Conservation (phyloP, 2,329 filamentous ascomycete species). For the Neospermospora avenae region DNA sequence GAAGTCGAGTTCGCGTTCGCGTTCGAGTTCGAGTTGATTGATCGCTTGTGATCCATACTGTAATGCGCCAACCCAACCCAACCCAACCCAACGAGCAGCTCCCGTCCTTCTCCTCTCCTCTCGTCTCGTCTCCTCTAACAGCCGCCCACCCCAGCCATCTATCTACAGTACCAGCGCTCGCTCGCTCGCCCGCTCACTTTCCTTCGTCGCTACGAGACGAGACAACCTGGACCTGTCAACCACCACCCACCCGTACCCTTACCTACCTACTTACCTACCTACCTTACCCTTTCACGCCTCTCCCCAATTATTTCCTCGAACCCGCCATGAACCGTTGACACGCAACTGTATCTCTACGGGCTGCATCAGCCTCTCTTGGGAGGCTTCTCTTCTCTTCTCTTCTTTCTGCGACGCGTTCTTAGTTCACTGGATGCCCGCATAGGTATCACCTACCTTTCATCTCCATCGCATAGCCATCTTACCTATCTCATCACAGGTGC, state of each 20-base stretch:
- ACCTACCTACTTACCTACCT: neutral
- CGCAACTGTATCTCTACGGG: constrained; percentile 23
- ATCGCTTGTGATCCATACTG: too few relatives aligned
- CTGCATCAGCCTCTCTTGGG: constrained; percentile 30
- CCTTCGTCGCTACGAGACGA: neutral
- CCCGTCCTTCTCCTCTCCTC: neutral
- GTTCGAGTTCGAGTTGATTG: too few relatives aligned
- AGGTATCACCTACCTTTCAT: neutral
- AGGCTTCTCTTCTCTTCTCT: constrained; percentile 23
- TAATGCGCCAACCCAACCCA: too few relatives aligned
- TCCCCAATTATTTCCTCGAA: neutral
- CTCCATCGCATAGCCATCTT: constrained; percentile 3
- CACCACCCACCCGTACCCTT: neutral
- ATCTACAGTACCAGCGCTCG: too few relatives aligned
- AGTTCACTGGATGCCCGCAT: constrained; percentile 16
- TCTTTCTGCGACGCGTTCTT: constrained; percentile 30
- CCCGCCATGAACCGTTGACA: constrained; percentile 34
- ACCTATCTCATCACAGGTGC: constrained; percentile 13
- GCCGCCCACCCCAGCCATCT: too few relatives aligned
- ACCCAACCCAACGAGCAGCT: too few relatives aligned
- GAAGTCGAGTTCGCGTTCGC: too few relatives aligned
- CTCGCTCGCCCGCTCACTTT: too few relatives aligned
- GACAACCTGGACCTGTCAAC: neutral
- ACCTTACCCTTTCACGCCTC: neutral
- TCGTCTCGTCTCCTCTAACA: neutral